Evolutionary conservation across 1,284 basidiomycete species (phyloP).

Genomic region (Takashimella koratensis): DNA sequence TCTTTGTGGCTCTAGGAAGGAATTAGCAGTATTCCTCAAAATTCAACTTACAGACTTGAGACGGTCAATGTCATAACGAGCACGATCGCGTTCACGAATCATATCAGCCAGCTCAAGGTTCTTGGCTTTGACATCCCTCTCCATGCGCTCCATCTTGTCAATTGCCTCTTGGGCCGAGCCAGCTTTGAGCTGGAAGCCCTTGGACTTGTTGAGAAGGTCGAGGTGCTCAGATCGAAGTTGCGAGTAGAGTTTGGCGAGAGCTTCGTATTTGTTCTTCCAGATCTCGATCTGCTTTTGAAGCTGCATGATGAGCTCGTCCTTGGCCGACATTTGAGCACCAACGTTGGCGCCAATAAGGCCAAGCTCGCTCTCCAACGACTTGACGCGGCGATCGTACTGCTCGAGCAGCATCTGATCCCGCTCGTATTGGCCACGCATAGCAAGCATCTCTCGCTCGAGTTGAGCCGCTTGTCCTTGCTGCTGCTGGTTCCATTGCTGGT

Average conservation of each 20-base stretch:
- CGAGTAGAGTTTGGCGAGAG: constrained; percentile 96
- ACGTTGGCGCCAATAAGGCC: constrained; percentile 73
- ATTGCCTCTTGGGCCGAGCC: constrained; percentile 99
- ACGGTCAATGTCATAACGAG: constrained; percentile 94
- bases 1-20: constrained; percentile 73
- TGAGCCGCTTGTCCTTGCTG: constrained; percentile 54
- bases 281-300: constrained; percentile 94
- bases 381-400: constrained; percentile 95
- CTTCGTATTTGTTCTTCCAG: constrained; percentile 99
- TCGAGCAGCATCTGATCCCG: constrained; percentile 96
- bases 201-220: constrained; percentile 95
- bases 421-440: constrained; percentile 95
- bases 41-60: constrained; percentile 64
- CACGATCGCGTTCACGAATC: constrained; percentile 95
- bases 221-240: constrained; percentile 96
- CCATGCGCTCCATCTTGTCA: constrained; percentile 99
- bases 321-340: constrained; percentile 80
- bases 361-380: constrained; percentile 91
- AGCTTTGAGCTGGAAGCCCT: constrained; percentile 95
- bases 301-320: constrained; percentile 93
- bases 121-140: constrained; percentile 95
- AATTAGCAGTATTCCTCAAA: constrained; percentile 3
- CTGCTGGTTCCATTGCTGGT: constrained; percentile 54
- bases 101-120: constrained; percentile 98
- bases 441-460: constrained; percentile 84